Conservation (phyloP, 305 asterid species). For the Fraxinus platypoda region DNA sequence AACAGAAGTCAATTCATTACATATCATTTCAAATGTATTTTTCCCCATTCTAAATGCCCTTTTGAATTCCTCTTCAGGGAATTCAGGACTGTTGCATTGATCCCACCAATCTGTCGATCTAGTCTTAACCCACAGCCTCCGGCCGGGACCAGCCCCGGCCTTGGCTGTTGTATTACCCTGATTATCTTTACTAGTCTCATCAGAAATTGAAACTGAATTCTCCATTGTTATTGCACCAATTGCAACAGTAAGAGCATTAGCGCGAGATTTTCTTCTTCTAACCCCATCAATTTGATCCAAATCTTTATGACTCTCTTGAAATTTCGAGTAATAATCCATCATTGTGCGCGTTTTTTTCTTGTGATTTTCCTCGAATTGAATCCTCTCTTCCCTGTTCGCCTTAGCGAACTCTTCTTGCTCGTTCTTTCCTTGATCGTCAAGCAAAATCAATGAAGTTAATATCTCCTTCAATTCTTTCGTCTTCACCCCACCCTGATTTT, state of each 20-base stretch:
- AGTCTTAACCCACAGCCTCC: conserved; percentile 46
- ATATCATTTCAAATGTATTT: conserved; percentile 15
- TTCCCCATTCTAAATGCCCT: conserved; percentile 20
- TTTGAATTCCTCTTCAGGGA: conserved; percentile 18
- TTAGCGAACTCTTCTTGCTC: not conserved
- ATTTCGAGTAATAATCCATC: conserved; percentile 14
- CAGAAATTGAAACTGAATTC: conserved; percentile 23
- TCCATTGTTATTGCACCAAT: conserved; percentile 28
- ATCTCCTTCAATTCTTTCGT: conserved; percentile 76
- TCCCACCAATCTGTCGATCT: conserved; percentile 26
- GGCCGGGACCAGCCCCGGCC: conserved; percentile 38
- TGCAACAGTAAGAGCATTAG: conserved; percentile 36
- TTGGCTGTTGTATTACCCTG: conserved; percentile 16
- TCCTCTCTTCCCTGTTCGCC: conserved; percentile 10
- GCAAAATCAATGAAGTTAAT: conserved; percentile 55
- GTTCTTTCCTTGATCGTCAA: conserved; percentile 14
- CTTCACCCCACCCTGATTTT: conserved; percentile 46
- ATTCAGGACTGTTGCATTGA: conserved; percentile 16
- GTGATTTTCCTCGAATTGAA: conserved; percentile 5
- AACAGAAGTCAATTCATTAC: not conserved
- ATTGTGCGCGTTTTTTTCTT: not conserved
- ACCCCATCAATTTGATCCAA: conserved; percentile 42
- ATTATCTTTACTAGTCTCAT: not conserved
- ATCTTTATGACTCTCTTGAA: conserved; percentile 42
- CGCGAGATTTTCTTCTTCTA: conserved; percentile 47